Evolutionary conservation across 306 rosid genomes (phyloP), one percentile per base, ranked within the genome.

Genomic region (Crataegus laevigata): DNA sequence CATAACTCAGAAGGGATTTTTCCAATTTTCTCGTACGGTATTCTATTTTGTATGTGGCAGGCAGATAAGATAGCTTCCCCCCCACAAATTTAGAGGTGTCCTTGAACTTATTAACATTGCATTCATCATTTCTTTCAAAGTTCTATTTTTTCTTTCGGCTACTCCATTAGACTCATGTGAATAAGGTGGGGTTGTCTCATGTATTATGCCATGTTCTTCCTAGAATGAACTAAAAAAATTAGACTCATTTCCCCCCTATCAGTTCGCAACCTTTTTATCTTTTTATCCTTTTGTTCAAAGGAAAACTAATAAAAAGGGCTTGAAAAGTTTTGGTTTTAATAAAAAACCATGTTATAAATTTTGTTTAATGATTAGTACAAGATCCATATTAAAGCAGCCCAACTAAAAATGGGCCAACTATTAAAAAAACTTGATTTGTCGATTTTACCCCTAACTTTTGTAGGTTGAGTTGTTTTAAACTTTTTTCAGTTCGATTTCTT

Each of bases 81-180:
- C 75, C 70, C 70, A 58, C 45, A 22, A 24, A 24, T 59, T 66
- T 10, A 3, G 0, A 0, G 54, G 11, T 18, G 47, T 9, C 5
- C 61, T 22, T 6, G 18, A 74, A 73, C 38, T 66, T 4, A 73
- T 1, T 26, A 73, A n/a, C 74, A 79, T 64, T 17, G 5, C 54
- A 58, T 67, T 66, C 36, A 55, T 42, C n/a, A 70, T 72, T 0
- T 72, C 59, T n/a, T 36, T 61, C n/a, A 51, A 13, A 1, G 68
- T 38, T 26, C 68, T 69, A 54, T 77, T 76, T 57, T 54, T 66
- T 18, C 73, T 22, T 25, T 76, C 45, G 3, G 61, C 80, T 9
- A 68, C 40, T 2, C 29, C 74, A 34, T 73, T 73, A 18, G 54
- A 15, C 17, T 79, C 1, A 8, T 55, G 42, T 21, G 63, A 77